Evolutionary conservation across 805 yeast genomes (phyloP).

Genomic region (Candida boleticola): DNA sequence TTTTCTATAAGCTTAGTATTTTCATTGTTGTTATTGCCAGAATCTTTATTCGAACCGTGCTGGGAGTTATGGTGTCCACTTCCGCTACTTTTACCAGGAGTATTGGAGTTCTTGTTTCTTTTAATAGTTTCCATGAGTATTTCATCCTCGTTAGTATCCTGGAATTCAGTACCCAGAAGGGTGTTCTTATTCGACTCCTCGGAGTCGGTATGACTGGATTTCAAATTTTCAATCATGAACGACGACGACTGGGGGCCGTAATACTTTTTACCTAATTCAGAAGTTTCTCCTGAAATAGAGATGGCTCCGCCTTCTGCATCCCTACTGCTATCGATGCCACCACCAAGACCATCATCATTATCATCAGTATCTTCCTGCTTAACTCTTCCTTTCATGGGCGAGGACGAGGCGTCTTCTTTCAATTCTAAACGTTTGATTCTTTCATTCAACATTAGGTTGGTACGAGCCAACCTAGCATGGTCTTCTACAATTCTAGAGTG

Average conservation of each 20-base stretch:
- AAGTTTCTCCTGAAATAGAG: slow-evolving; percentile 33
- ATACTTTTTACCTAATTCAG: slow-evolving; percentile 41
- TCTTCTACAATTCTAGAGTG: background rate
- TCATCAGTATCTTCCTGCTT: background rate
- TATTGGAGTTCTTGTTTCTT: background rate
- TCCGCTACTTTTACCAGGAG: background rate
- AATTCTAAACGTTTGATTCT: background rate
- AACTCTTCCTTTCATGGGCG: background rate
- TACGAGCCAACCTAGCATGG: background rate
- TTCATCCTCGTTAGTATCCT: background rate
- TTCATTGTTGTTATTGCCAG: background rate
- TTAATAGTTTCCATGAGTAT: background rate
- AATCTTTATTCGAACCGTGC: slow-evolving; percentile 4
- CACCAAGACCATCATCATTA: background rate
- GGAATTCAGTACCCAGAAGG: background rate
- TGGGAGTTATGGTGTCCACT: background rate
- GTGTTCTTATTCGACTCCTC: background rate
- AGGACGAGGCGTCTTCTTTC: background rate
- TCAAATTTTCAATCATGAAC: slow-evolving; percentile 44
- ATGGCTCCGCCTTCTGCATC: slow-evolving; percentile 7
- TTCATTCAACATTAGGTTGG: background rate
- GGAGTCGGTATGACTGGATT: slow-evolving; percentile 2
- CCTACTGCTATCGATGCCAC: background rate
- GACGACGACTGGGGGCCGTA: slow-evolving; percentile 52
- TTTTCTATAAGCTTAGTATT: slow-evolving; percentile 14